Base-by-base conservation (phyloP, 352 stramenopile genomes). In the Peronospora farinosa region DNA sequence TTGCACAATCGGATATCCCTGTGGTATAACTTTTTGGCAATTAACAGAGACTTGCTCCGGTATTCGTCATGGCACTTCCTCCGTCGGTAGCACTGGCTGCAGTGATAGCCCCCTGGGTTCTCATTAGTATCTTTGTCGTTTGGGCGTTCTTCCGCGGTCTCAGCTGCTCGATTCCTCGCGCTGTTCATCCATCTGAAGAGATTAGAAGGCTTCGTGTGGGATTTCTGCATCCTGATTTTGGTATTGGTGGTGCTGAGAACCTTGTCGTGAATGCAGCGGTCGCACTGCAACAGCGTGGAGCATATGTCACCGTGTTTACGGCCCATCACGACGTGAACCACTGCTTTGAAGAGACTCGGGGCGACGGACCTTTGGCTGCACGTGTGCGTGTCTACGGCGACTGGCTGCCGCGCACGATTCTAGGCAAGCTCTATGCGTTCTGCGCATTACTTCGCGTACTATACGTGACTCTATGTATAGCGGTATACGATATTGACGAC, bases 181-280 rank as follows among this genome's bases (percentile, higher is more conserved):
- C 21, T 39, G n/a, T n/a, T 43, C 46, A 46, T 13, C 17, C 50
- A 0, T 52, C 46, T 10, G 25, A 17, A 51, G 33, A 37, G 6
- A 25, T 46, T 12, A 56, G 60, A 38, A 46, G 37, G 0, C 63
- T 86, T 37, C 78, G 69, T 15, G 75, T 98, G 31, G 84, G 92
- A n/a, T 98, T 99, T 59, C 54, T 98, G 42, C 96, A 99, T 69
- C 91, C 97, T 9, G 96, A 99, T 69, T 95, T 99, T 23, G 96
- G 96, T 36, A 98, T 99, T 47, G 96, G 96, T 47, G 96, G 96
- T 35, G 96, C 95, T 5, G 96, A 98, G 59, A 90, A 93, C 63
- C 81, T 97, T 36, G 78, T 97, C 13, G 88, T 98, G 32, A 96
- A 96, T 61, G 83, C 85, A 5, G 91, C 88, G 11, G 61, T 96